These are phyloP conservation scores for Corylus avellana DNA, from an alignment of 306 rosid species.

Conservation along the genomic window DNA sequence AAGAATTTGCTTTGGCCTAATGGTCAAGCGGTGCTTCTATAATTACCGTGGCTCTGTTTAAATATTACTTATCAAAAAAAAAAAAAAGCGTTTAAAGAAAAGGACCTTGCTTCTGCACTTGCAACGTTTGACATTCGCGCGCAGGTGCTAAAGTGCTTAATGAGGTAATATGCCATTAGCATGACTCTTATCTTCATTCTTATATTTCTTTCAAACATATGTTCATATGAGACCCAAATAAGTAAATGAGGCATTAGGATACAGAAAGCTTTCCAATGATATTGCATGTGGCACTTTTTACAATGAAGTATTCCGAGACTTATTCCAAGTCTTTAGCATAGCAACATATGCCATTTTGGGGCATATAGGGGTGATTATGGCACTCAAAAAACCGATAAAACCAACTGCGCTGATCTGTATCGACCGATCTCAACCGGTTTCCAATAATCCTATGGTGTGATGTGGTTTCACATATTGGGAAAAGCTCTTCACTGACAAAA, in stretches of 20 bases:
- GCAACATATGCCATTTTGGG: background rate
- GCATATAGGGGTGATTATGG: background rate
- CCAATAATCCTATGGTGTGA: background rate
- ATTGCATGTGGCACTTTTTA: background rate
- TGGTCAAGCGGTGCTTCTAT: no score
- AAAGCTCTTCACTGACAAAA: background rate
- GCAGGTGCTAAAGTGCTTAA: background rate
- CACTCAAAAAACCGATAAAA: background rate
- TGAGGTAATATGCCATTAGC: background rate
- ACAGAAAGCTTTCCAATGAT: background rate
- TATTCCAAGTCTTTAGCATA: background rate
- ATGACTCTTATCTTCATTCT: background rate
- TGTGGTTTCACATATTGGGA: background rate
- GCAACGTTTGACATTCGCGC: background rate
- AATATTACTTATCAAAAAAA: no score
- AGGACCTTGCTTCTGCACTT: background rate
- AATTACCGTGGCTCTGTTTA: no score
- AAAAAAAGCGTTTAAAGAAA: background rate
- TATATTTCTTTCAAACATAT: background rate
- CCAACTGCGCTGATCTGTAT: background rate
- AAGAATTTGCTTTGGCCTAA: no score
- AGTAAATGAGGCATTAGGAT: background rate
- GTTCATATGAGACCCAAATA: background rate
- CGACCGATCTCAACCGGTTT: background rate
- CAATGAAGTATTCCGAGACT: background rate